Evolutionary conservation across 352 stramenopile species (phyloP).

Genomic region (Phytophthora uliginosa): DNA sequence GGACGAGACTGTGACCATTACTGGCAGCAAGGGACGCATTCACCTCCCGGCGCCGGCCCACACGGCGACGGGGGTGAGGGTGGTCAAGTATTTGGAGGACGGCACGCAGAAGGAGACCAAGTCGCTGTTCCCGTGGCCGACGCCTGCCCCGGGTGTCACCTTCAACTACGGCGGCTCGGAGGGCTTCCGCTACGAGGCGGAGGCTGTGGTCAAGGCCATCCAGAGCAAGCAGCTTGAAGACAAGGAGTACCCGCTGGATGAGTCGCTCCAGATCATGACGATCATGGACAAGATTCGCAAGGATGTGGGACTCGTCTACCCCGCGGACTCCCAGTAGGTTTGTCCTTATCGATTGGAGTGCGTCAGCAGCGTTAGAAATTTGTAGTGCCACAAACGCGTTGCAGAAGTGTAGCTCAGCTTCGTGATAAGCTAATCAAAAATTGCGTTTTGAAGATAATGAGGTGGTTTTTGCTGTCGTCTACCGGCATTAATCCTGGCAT

Average conservation of each 20-base stretch:
- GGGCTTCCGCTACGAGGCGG: constrained; percentile 81
- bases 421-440: background rate
- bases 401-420: background rate
- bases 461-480: no score
- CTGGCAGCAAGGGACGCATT: constrained; percentile 75
- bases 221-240: constrained; percentile 52
- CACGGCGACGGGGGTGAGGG: constrained; percentile 52
- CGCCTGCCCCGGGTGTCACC: constrained; percentile 45
- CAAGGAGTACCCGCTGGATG: constrained; percentile 55
- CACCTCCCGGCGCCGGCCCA: constrained; percentile 62
- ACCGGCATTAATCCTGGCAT: background rate
- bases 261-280: constrained; percentile 61
- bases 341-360: background rate
- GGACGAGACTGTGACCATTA: constrained; percentile 74
- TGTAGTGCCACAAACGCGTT: background rate
- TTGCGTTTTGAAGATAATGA: background rate
- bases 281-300: constrained; percentile 74
- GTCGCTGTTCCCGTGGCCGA: constrained; percentile 54
- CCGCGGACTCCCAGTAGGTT: constrained; percentile 28
- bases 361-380: background rate
- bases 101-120: constrained; percentile 37
- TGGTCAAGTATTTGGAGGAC: constrained; percentile 22
- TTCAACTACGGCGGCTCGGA: constrained; percentile 66
- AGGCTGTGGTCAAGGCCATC: constrained; percentile 71
- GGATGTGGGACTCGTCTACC: constrained; percentile 60